Conservation (phyloP, 192 early-diverging fungal genomes). For the Martensiomyces pterosporus region DNA sequence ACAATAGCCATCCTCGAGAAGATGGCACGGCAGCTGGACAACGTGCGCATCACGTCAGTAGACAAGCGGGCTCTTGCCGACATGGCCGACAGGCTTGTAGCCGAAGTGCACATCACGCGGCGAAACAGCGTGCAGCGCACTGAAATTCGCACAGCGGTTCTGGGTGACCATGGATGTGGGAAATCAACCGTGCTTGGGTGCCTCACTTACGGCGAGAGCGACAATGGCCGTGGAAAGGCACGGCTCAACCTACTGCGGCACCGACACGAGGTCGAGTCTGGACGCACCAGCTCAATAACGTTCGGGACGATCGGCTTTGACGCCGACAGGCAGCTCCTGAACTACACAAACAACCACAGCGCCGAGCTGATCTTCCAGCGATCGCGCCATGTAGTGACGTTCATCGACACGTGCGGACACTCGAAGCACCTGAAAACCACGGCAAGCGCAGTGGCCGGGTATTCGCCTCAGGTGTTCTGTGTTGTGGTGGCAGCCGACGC, state of each 20-base stretch:
- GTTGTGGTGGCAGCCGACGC: constrained; percentile 71
- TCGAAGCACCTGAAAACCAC: constrained; percentile 88
- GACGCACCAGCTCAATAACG: constrained; percentile 86
- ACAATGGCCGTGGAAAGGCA: constrained; percentile 83
- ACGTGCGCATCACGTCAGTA: constrained; percentile 34
- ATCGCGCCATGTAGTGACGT: constrained; percentile 74
- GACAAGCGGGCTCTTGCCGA: constrained; percentile 17
- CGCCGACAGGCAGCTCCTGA: constrained; percentile 63
- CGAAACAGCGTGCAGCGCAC: constrained; percentile 61
- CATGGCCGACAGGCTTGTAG: constrained; percentile 53
- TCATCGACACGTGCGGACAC: constrained; percentile 88
- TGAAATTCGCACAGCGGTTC: constrained; percentile 78
- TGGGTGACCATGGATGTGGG: constrained; percentile 76
- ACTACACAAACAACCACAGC: constrained; percentile 72
- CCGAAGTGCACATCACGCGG: constrained; percentile 71
- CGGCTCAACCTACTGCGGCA: constrained; percentile 83
- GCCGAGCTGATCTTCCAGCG: constrained; percentile 73
- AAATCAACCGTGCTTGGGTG: constrained; percentile 85
- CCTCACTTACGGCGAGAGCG: constrained; percentile 73
- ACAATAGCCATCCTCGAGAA: constrained; percentile 18
- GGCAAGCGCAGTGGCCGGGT: constrained; percentile 84
- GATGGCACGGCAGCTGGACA: constrained; percentile 39
- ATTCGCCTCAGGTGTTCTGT: constrained; percentile 85
- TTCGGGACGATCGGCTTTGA: constrained; percentile 85
- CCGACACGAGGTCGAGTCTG: constrained; percentile 86